Base-by-base conservation (phyloP, 2,329 filamentous ascomycete genomes). In the Catunica adiposa region DNA sequence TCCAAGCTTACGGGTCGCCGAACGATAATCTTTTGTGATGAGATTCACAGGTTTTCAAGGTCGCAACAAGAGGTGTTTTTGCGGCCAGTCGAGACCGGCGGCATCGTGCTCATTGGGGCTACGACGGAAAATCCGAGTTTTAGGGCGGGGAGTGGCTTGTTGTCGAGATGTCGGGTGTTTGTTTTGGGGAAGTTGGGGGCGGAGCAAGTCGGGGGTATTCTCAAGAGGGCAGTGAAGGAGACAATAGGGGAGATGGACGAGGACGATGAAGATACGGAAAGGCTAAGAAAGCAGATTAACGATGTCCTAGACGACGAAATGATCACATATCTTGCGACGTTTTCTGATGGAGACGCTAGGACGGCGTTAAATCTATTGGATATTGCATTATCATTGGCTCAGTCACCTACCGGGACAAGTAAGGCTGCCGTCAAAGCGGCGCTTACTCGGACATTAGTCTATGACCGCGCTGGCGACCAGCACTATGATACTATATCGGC, bases 401-500 rank as follows among this genome's bases (percentile, higher is more conserved):
- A 68, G 2, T 64, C 66, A 1, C 76, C 78, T 5, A 73, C 77
- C 0, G 72, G 73, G 8, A 81, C 84, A 60, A 92, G 86, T 0
- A 80, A 83, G 60, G 81, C 84, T 4, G 78, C 81, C 58, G 80
- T 98, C 65, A 95, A 95, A 65, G 73, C 80, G 1, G 78, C 85
- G 1, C 74, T 98, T 8, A 97, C 90, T 1, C 89, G 89, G 65
- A 97, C 90, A 0, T 74, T 97, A 1, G 89, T 97, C 14, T 97
- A 97, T 69, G 92, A 98, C 68, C 82, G 92, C 55, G 86, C 86
- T 0, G 90, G 92, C 54, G 92, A 98, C 68, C 88, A 95, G 66
- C 92, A 97, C 70, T 98, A 97, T 71, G 90, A 98, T 66, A 92
- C 86, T 54, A 97, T 98, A 64, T 94, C 87, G 0, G 92, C 92